Conservation (phyloP, 768 basidiomycete species). For the Tylopilus felleus region DNA sequence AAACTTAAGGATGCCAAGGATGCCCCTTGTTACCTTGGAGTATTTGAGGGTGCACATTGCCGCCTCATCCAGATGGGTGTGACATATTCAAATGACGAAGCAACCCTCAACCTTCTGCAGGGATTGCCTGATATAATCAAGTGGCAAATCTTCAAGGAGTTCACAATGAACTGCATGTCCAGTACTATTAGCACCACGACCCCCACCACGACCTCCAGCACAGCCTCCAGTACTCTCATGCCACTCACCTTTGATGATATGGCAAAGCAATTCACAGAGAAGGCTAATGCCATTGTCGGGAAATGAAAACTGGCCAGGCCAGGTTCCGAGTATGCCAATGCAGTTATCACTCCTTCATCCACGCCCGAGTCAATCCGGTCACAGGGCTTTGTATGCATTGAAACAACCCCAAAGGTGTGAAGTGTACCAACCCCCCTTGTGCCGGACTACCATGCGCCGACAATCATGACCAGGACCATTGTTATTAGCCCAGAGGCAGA, state of each 20-base stretch:
- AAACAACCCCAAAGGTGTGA: not conserved
- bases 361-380: too few relatives aligned
- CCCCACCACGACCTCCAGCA: too few relatives aligned
- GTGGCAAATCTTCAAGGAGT: not conserved
- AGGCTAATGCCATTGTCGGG: not conserved
- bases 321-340: not conserved
- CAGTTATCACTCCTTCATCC: too few relatives aligned
- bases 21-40: not conserved
- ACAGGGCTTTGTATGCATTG: not conserved
- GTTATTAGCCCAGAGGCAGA: not conserved
- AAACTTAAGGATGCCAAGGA: not conserved
- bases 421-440: not conserved
- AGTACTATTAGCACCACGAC: too few relatives aligned
- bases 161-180: not conserved
- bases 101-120: not conserved
- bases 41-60: not conserved
- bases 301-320: not conserved
- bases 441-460: not conserved
- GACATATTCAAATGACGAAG: not conserved
- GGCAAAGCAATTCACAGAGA: not conserved
- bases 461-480: not conserved
- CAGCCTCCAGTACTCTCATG: too few relatives aligned
- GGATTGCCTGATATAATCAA: not conserved
- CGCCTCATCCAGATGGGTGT: not conserved
- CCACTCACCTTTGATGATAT: not conserved